Base-by-base conservation (phyloP, 257 asterid species). In the Solanum neorickii region DNA sequence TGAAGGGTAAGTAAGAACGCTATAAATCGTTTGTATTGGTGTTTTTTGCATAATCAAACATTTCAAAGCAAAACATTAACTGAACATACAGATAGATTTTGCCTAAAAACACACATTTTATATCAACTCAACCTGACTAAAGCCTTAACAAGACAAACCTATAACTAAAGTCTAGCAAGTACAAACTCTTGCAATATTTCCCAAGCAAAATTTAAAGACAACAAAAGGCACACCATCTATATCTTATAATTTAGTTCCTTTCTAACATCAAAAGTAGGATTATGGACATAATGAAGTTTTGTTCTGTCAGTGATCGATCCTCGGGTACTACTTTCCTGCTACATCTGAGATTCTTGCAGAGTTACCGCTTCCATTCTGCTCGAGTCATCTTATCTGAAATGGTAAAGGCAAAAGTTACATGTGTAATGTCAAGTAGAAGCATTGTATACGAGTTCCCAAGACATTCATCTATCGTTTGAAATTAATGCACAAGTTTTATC, bases 291-390 rank as follows among this genome's bases (percentile, higher is more conserved):
- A 41, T 86, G 80, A 85, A 80, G 72, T 78, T 68, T 87, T 78
- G 62, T 85, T 37, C 20, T 35, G 86, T 86, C 88, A 89, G 88
- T 74, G 39, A 49, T 62, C 42, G 9, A 35, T 72, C 46, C 47
- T 9, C 27, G 9, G 49, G 21, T 66, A 47, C 85, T 80, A 78
- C 39, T 44, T 33, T 12, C 82, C 56, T 42, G 23, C 49, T 14
- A 68, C 42, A 42, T 62, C 37, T n/a, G 70, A 66, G 74, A 27
- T 59, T 85, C 74, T 35, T 49, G 80, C 16, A 29, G 83, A n/a
- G 23, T 86, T 88, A 90, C 87, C 90, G 80, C 89, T 84, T 90
- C 92, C 91, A 89, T 74, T 89, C 89, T 82, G 88, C 90, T 87
- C 88, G 92, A 83, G 84, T 65, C 77, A 68, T 78, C 91, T 86